Evolutionary conservation across 1,139 yeast genomes (phyloP).

Genomic region (Lizanozyma gosingica): DNA sequence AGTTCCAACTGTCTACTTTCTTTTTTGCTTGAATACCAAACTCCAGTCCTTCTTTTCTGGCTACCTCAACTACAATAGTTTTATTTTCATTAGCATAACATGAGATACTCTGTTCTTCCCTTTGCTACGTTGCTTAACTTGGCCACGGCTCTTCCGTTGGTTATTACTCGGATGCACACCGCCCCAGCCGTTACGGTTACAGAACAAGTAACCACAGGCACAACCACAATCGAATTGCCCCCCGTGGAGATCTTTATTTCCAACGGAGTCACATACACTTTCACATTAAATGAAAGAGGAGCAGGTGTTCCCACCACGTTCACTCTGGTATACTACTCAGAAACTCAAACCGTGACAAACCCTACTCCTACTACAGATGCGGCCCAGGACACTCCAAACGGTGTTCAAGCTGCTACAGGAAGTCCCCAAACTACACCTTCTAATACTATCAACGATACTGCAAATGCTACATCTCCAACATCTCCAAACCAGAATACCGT

Average conservation of each 20-base stretch:
- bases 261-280: constrained; percentile 53
- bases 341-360: too few species aligned
- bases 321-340: too few species aligned
- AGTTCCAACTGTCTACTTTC: too few species aligned
- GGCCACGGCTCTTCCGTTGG: constrained; percentile 14
- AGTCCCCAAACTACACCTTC: too few species aligned
- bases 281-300: constrained; percentile 35
- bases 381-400: too few species aligned
- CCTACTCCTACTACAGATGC: too few species aligned
- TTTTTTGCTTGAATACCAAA: too few species aligned
- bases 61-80: too few species aligned
- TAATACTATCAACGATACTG: constrained; percentile 6
- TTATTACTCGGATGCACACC: constrained; percentile 54
- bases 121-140: neutral
- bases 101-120: neutral
- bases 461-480: constrained; percentile 10
- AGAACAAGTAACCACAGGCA: constrained; percentile 46
- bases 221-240: constrained; percentile 53
- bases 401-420: too few species aligned
- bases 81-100: neutral
- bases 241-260: constrained; percentile 61
- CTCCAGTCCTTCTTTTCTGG: too few species aligned
- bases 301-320: constrained; percentile 26
- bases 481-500: constrained; percentile 15
- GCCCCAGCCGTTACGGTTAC: constrained; percentile 53